Conservation (phyloP, 169 alveolate genomes). For the Eimeria necatrix region DNA sequence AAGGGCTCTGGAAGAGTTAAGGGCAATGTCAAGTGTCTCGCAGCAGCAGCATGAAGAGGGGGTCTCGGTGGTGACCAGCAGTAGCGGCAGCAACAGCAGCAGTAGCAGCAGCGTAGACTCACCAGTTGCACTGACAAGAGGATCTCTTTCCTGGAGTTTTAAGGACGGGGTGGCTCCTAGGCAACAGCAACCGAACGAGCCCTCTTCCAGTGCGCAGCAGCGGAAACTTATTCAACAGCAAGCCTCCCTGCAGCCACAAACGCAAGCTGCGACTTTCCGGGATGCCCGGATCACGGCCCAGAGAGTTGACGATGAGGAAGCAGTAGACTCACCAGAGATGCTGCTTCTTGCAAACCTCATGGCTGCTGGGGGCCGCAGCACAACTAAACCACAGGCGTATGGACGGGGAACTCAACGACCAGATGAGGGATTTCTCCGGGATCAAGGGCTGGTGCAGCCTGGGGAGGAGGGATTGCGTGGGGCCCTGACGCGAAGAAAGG, state of each 20-base stretch:
- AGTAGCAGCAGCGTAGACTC: not conserved
- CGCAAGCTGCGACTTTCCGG: not conserved
- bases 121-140: not conserved
- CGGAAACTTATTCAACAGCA: not conserved
- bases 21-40: conserved; percentile 10
- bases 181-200: conserved; percentile 7
- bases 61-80: not conserved
- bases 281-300: not conserved
- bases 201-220: not conserved
- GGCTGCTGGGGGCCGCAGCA: conserved; percentile 19
- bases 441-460: conserved; percentile 11
- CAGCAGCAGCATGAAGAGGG: not conserved
- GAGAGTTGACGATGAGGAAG: conserved; percentile 22
- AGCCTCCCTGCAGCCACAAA: not conserved
- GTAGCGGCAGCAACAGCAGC: conserved; percentile 40
- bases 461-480: not conserved
- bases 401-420: not conserved
- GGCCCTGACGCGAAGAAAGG: not conserved
- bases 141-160: conserved; percentile 13
- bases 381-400: not conserved
- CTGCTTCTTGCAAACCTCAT: conserved; percentile 59
- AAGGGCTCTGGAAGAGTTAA: conserved; percentile 52
- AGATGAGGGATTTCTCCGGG: not conserved
- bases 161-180: not conserved
- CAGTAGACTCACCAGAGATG: conserved; percentile 33